A percentile compares a stretch with the other conserved stretches of the same genome.
phyloP scores from a whole-genome alignment of 1,284 basidiomycete species.

The Sanghuangporus sanghuang region DNA sequence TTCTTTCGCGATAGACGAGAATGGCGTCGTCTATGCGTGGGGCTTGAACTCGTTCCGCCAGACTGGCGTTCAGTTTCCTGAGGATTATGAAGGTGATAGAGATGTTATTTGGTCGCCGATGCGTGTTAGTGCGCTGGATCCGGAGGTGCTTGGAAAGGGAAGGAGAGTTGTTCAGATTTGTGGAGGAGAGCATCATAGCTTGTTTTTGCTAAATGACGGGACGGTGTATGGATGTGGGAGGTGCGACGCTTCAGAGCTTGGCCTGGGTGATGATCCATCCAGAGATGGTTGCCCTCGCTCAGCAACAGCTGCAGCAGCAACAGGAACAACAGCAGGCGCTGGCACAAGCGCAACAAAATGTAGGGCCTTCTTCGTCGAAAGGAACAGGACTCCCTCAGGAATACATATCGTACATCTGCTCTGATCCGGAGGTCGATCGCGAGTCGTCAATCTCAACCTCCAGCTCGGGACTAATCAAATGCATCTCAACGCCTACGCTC shows the following conservation, averaged over 20 bases:
- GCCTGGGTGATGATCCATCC: conserved; percentile 39
- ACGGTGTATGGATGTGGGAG: conserved; percentile 47
- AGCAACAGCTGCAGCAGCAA: conserved; percentile 3
- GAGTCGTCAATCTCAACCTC: background rate
- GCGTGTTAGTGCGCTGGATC: conserved; percentile 38
- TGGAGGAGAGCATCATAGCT: conserved; percentile 48
- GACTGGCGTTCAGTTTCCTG: conserved; percentile 35
- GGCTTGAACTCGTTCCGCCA: conserved; percentile 53
- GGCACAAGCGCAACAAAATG: background rate
- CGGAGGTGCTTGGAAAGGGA: conserved; percentile 35
- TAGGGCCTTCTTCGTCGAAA: background rate
- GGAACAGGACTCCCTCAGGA: background rate
- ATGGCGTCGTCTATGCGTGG: conserved; percentile 53
- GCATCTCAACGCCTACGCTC: conserved; percentile 32
- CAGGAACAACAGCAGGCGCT: conserved; percentile 24
- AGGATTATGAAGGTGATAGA: conserved; percentile 31
- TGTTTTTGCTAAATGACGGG: conserved; percentile 55
- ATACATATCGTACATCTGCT: too few species aligned
- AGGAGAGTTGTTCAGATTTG: conserved; percentile 36
- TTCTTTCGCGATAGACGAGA: conserved; percentile 49
- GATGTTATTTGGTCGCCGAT: conserved; percentile 43
- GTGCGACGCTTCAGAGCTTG: conserved; percentile 43
- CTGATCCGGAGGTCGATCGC: too few species aligned
- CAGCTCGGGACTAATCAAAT: conserved; percentile 18
- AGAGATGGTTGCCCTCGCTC: conserved; percentile 27